These are phyloP conservation scores for Besnoitia besnoiti DNA, from an alignment of 169 alveolate species.

Conservation along the genomic window DNA sequence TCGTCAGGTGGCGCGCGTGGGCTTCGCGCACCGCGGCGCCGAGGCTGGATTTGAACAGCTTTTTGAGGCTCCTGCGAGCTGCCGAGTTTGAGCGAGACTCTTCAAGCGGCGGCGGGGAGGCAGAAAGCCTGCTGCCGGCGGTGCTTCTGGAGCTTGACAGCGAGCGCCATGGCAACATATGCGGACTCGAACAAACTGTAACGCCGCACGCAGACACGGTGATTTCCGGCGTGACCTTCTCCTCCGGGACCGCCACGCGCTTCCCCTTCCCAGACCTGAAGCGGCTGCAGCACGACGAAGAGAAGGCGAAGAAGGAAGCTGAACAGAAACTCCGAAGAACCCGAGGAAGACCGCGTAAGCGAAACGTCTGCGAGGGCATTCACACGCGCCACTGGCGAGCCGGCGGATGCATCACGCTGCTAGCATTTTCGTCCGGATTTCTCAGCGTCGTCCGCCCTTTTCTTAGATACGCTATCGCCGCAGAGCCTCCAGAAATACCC, in stretches of 20 bases:
- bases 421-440: background rate
- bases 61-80: background rate
- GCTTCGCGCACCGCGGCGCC: background rate
- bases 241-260: background rate
- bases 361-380: background rate
- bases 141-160: background rate
- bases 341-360: background rate
- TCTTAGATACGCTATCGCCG: no score
- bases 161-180: background rate
- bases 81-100: no score
- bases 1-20: conserved; percentile 4
- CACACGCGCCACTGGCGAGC: background rate
- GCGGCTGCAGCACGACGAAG: background rate
- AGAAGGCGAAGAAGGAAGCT: background rate
- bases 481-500: background rate
- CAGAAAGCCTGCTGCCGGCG: background rate
- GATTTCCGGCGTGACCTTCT: background rate
- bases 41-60: background rate
- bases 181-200: background rate
- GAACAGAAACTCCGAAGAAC: background rate
- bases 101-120: background rate
- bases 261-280: background rate
- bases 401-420: background rate
- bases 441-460: background rate
- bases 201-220: background rate